phyloP scores from a whole-genome alignment of 2,329 filamentous ascomycete species.

The Intubia oerlemansii region DNA sequence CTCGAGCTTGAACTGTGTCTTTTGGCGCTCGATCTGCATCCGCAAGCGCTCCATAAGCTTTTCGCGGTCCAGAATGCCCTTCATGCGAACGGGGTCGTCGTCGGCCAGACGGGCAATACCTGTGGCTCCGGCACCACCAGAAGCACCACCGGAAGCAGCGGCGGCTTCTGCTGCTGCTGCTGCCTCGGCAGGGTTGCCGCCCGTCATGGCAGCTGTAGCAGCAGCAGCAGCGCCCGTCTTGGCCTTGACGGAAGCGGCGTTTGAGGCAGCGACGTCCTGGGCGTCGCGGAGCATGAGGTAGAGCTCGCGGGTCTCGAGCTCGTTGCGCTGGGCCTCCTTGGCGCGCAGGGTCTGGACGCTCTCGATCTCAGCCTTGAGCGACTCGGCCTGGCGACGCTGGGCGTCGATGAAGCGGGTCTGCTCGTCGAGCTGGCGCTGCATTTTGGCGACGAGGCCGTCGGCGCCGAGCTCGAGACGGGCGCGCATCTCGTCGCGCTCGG shows the following conservation, averaged over 20 bases:
- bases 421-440: conserved; percentile 87
- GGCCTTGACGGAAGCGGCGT: conserved; percentile 27
- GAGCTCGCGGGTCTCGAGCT: conserved; percentile 85
- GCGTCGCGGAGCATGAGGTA: conserved; percentile 97
- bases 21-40: conserved; percentile 87
- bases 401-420: conserved; percentile 80
- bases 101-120: too few relatives aligned
- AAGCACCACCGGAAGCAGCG: background rate
- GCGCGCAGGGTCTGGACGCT: conserved; percentile 69
- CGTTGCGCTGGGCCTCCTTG: conserved; percentile 83
- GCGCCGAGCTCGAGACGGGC: conserved; percentile 77
- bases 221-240: conserved; percentile 1
- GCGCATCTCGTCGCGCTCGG: conserved; percentile 88
- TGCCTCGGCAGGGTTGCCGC: background rate
- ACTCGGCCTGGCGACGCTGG: conserved; percentile 66
- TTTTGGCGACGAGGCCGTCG: conserved; percentile 76
- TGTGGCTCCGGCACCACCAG: too few relatives aligned
- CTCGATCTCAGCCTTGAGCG: conserved; percentile 72
- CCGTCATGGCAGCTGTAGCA: background rate
- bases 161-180: too few relatives aligned
- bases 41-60: conserved; percentile 83
- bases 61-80: conserved; percentile 84
- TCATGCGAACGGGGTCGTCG: conserved; percentile 55
- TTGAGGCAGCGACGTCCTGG: conserved; percentile 83
- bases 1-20: conserved; percentile 94